Evolutionary conservation across 2,329 filamentous ascomycete species (phyloP).

Genomic region (Penicillium aurantiogriseum): DNA sequence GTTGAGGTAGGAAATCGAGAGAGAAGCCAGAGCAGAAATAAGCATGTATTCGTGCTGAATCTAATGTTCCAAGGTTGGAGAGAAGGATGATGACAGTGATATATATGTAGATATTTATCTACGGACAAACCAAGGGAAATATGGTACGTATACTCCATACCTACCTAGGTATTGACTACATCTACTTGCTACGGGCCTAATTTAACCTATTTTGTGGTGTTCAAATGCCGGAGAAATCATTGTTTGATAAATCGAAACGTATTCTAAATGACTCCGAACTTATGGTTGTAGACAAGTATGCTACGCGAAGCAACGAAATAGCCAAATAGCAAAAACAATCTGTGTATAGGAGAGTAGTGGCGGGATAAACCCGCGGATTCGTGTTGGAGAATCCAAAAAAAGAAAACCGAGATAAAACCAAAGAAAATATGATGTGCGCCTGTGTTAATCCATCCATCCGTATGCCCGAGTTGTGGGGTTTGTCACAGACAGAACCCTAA

Average conservation of each 20-base stretch:
- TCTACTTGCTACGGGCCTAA: neutral
- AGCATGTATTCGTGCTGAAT: too few relatives aligned
- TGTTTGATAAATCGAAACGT: neutral
- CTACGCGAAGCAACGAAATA: slow-evolving; percentile 27
- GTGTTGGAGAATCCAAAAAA: slow-evolving; percentile 16
- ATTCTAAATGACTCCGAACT: slow-evolving; percentile 27
- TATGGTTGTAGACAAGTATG: slow-evolving; percentile 27
- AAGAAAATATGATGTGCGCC: slow-evolving; percentile 30
- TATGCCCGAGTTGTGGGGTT: slow-evolving; percentile 19
- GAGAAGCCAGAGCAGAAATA: too few relatives aligned
- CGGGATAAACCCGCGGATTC: slow-evolving; percentile 22
- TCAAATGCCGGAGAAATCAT: neutral
- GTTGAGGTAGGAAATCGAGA: too few relatives aligned
- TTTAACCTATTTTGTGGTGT: neutral
- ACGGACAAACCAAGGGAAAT: too few relatives aligned
- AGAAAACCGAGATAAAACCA: slow-evolving; percentile 20
- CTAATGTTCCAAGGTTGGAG: too few relatives aligned
- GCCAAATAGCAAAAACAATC: slow-evolving; percentile 21
- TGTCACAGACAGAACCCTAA: slow-evolving; percentile 23
- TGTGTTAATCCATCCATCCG: slow-evolving; percentile 29
- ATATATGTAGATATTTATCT: too few relatives aligned
- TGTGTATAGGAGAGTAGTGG: slow-evolving; percentile 18
- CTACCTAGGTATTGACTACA: neutral
- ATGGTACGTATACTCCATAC: too few relatives aligned
- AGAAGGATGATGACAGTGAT: too few relatives aligned